These are phyloP conservation scores for Manihot esculenta DNA, from an alignment of 441 rosid genomes.

Conservation along the genomic window DNA sequence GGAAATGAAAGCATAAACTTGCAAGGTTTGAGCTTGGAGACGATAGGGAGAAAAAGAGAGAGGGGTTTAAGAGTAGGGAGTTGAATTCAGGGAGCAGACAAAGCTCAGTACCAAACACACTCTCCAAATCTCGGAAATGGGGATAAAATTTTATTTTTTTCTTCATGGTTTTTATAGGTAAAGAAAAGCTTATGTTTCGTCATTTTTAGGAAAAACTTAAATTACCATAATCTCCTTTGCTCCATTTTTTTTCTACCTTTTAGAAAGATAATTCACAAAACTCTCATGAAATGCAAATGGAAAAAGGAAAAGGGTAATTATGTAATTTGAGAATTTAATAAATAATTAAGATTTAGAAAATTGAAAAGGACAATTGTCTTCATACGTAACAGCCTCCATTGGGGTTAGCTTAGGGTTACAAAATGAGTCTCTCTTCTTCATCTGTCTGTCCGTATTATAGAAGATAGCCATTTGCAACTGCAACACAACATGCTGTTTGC, in stretches of 20 bases:
- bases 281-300: no score
- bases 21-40: conserved; percentile 40
- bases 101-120: conserved; percentile 4
- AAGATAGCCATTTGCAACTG: not conserved
- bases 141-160: not conserved
- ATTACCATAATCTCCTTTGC: not conserved
- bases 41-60: conserved; percentile 3
- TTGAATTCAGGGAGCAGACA: conserved; percentile 25
- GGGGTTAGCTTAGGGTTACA: no score
- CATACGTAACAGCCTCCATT: no score
- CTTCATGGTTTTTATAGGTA: conserved; percentile 14
- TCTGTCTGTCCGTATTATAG: no score
- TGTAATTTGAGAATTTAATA: no score
- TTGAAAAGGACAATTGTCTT: no score
- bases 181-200: conserved; percentile 5
- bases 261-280: not conserved
- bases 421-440: no score
- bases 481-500: not conserved
- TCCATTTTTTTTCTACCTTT: conserved; percentile 5
- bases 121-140: conserved; percentile 13
- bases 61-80: conserved; percentile 6
- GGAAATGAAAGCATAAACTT: no score
- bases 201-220: not conserved
- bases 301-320: no score
- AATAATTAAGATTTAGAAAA: no score